phyloP scores from a whole-genome alignment of 2,329 filamentous ascomycete genomes.

The Magnaporthiopsis rhizophila region DNA sequence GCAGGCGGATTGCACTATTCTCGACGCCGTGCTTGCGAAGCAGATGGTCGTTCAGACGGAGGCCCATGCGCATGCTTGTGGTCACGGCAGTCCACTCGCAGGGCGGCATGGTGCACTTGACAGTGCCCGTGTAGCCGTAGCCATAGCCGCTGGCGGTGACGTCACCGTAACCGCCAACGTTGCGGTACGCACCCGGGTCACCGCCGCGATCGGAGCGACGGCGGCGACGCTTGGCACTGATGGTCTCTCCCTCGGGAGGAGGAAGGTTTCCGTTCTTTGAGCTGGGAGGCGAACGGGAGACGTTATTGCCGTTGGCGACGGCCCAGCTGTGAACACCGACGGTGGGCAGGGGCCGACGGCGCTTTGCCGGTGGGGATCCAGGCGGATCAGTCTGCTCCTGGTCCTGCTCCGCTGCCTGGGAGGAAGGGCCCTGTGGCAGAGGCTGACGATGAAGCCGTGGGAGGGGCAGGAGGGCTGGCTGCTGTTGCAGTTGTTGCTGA shows the following conservation, averaged over 20 bases:
- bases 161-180: constrained; percentile 2
- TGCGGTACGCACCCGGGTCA: constrained; percentile 3
- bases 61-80: constrained; percentile 4
- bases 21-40: constrained; percentile 3
- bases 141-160: constrained; percentile 1
- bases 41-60: constrained; percentile 6
- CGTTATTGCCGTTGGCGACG: background rate
- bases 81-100: constrained; percentile 4
- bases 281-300: background rate
- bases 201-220: constrained; percentile 1
- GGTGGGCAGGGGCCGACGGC: constrained; percentile 4
- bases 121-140: constrained; percentile 4
- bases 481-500: background rate
- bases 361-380: constrained; percentile 2
- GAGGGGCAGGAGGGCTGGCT: background rate
- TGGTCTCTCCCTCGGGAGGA: background rate
- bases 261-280: background rate
- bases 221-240: constrained; percentile 3
- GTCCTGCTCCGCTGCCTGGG: background rate
- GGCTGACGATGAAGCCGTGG: background rate
- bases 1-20: constrained; percentile 5
- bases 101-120: constrained; percentile 4
- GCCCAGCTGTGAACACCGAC: constrained; percentile 2
- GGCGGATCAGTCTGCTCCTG: background rate
- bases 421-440: background rate